Base-by-base conservation (phyloP, 2,329 filamentous ascomycete genomes). In the Neonectria ditissima region DNA sequence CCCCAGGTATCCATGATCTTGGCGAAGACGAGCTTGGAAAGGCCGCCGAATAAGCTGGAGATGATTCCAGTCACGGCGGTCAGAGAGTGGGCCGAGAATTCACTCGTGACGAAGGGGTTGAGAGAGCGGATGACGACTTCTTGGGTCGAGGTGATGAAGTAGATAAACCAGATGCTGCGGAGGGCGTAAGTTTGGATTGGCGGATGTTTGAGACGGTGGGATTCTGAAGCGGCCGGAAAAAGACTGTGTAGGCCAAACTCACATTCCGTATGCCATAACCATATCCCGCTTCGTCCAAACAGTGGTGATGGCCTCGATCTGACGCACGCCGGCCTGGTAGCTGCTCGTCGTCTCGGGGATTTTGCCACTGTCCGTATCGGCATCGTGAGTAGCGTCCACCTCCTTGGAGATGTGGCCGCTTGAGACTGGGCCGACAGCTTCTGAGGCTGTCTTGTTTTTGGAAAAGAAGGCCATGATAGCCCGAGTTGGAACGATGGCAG, bases 1-100 rank as follows among this genome's bases (percentile, higher is more conserved):
- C 87, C 88, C 79, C 86, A 90, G 13, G 89, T 80, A 75, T 90
- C 86, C 47, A 89, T 80, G 16, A 89, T 77, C 73, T 90, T 90
- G 37, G 88, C 87, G 70, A 88, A 82, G 2, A 87, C 85, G 2
- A 89, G 83, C 70, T 88, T 88, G 50, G 85, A 82, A 5, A 89
- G 81, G 44, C 86, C 87, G 71, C 79, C 77, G 65, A 87, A 83
- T 32, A 84, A 75, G 63, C 77, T 80, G 14, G 83, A 78, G 7
- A 88, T 79, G 55, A 87, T 83, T 20, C 79, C 77, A 22, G 83
- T 82, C 6, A 84, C 79, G 3, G 83, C 80, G 9, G 84, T 79
- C 11, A 86, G 77, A 2, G 83, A 85, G 70, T 87, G 85, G 2
- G 77, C 71, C 22, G 75, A 69, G 64, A 85, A 87, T 26, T 73